Percentiles rank a stretch among this genome's conserved stretches.
Conservation (phyloP, 2,329 filamentous ascomycete species). For the Penicillium sp. region DNA sequence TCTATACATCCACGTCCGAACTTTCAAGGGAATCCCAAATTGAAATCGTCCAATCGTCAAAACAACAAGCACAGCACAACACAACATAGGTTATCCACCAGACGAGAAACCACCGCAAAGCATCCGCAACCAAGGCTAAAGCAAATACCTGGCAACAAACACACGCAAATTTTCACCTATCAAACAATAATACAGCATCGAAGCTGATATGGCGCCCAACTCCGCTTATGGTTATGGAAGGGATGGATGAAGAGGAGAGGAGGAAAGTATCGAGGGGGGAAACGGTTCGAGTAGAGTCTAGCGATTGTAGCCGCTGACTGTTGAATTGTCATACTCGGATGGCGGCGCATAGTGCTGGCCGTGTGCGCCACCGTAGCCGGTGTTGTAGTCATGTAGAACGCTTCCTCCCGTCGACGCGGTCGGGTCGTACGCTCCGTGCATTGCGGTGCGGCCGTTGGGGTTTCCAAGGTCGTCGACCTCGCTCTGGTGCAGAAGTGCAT, state of each 20-base stretch:
- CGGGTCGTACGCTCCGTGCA: slow-evolving; percentile 48
- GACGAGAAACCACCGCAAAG: slow-evolving; percentile 17
- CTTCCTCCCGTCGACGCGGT: slow-evolving; percentile 38
- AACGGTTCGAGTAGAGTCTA: slow-evolving; percentile 11
- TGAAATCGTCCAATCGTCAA: slow-evolving; percentile 27
- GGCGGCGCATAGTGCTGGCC: slow-evolving; percentile 38
- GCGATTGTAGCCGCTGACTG: slow-evolving; percentile 30
- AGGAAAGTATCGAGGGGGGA: slow-evolving; percentile 20
- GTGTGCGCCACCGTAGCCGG: slow-evolving; percentile 48
- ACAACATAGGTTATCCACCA: slow-evolving; percentile 6
- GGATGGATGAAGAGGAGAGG: slow-evolving; percentile 29
- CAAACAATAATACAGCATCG: slow-evolving; percentile 24
- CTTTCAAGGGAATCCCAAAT: slow-evolving; percentile 13
- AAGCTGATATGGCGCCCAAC: slow-evolving; percentile 36
- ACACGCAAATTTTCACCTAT: slow-evolving; percentile 15
- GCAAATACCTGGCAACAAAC: slow-evolving; percentile 7
- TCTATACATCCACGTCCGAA: slow-evolving; percentile 15
- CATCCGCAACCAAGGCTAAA: slow-evolving; percentile 14
- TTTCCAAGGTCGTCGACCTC: slow-evolving; percentile 50
- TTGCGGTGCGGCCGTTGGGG: slow-evolving; percentile 39
- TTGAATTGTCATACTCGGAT: slow-evolving; percentile 28
- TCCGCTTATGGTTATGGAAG: slow-evolving; percentile 37
- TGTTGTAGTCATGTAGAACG: slow-evolving; percentile 48
- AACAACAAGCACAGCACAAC: slow-evolving; percentile 11
- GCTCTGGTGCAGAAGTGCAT: slow-evolving; percentile 56